Conservation (phyloP, 2,329 filamentous ascomycete genomes). For the Penicillium sp. region DNA sequence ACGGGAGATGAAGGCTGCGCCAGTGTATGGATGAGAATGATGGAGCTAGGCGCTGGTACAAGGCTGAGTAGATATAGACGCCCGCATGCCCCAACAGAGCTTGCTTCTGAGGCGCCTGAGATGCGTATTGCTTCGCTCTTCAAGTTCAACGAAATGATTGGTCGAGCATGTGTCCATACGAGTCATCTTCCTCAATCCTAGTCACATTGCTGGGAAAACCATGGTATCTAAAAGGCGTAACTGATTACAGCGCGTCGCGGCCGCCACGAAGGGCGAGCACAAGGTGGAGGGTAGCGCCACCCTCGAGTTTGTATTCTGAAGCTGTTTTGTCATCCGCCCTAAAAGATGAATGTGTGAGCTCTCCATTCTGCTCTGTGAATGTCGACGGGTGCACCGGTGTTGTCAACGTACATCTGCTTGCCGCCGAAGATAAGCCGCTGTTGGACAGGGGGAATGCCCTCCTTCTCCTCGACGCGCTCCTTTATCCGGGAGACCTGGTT, state of each 20-base stretch:
- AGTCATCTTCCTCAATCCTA: background rate
- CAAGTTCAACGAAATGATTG: too few species aligned
- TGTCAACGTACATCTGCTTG: slow-evolving; percentile 79
- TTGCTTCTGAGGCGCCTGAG: too few species aligned
- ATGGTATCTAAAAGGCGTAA: slow-evolving; percentile 19
- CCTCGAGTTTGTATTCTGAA: slow-evolving; percentile 82
- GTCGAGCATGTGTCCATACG: too few species aligned
- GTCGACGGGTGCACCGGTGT: background rate
- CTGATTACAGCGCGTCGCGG: slow-evolving; percentile 17
- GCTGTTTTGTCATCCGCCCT: slow-evolving; percentile 97
- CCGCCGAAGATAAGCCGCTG: slow-evolving; percentile 94
- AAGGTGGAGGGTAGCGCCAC: slow-evolving; percentile 89
- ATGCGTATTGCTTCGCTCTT: too few species aligned
- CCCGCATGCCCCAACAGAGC: too few species aligned
- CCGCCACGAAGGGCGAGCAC: slow-evolving; percentile 92
- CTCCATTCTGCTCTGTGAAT: background rate
- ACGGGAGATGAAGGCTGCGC: too few species aligned
- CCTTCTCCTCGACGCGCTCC: slow-evolving; percentile 98
- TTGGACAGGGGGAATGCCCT: slow-evolving; percentile 94
- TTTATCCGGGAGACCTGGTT: slow-evolving; percentile 90
- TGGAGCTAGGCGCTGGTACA: too few species aligned
- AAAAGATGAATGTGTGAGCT: slow-evolving; percentile 1
- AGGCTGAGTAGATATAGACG: too few species aligned
- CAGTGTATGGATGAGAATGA: too few species aligned
- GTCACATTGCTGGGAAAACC: slow-evolving; percentile 9